These are phyloP conservation scores for Ilyonectria sp. DNA, from an alignment of 2,329 filamentous ascomycete species.

Conservation along the genomic window DNA sequence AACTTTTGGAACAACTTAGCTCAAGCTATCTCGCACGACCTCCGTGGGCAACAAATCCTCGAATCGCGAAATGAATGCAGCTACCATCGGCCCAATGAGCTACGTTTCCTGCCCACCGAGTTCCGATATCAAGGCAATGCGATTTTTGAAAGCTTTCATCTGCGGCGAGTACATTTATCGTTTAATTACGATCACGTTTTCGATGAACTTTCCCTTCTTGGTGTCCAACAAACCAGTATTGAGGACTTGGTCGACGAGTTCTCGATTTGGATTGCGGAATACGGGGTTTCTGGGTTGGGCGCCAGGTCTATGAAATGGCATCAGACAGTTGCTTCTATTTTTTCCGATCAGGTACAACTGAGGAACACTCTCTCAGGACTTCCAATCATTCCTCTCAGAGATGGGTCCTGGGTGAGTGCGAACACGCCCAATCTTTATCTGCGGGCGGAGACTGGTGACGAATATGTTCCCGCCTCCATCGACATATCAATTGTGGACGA, in stretches of 20 bases:
- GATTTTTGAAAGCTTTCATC: constrained; percentile 1
- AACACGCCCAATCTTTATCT: constrained; percentile 2
- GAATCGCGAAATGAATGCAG: not conserved
- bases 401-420: constrained; percentile 21
- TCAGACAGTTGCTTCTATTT: not conserved
- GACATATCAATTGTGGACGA: constrained; percentile 11
- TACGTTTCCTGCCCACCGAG: constrained; percentile 2
- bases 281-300: not conserved
- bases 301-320: constrained; percentile 6
- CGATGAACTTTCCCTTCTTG: not conserved
- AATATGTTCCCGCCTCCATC: constrained; percentile 16
- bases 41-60: not conserved
- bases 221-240: not conserved
- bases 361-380: not conserved
- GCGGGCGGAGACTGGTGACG: not conserved
- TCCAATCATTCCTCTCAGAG: constrained; percentile 23
- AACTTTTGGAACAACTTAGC: constrained; percentile 3
- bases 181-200: constrained; percentile 7
- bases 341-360: not conserved
- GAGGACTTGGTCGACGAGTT: not conserved
- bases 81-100: not conserved
- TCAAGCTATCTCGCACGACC: not conserved
- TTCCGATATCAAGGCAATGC: constrained; percentile 15
- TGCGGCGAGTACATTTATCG: not conserved
- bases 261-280: constrained; percentile 3